These are phyloP conservation scores for Salvia splendens DNA, from an alignment of 257 asterid genomes.

Conservation along the genomic window DNA sequence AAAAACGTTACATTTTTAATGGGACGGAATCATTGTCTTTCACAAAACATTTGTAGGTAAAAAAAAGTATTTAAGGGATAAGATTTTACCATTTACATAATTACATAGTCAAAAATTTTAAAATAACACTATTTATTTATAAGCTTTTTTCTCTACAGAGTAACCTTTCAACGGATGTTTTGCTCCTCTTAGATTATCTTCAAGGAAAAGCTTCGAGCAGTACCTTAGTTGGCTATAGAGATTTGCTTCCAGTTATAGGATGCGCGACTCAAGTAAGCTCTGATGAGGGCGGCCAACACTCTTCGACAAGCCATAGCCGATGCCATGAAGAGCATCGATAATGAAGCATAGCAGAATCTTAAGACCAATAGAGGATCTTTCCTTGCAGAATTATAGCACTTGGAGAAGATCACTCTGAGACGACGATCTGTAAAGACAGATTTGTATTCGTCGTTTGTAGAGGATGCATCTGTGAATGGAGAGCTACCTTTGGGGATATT, in stretches of 20 bases:
- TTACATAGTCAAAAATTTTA: too few species aligned
- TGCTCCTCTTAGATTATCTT: constrained; percentile 16
- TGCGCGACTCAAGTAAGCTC: constrained; percentile 43
- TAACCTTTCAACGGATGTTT: constrained; percentile 16
- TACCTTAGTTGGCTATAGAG: constrained; percentile 41
- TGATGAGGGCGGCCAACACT: constrained; percentile 46
- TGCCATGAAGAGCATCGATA: constrained; percentile 52
- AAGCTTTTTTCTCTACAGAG: neutral
- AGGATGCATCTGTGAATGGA: constrained; percentile 30
- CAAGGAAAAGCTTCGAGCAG: neutral
- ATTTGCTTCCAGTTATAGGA: constrained; percentile 50
- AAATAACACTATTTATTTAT: too few species aligned
- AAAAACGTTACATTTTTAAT: too few species aligned
- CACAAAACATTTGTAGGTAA: too few species aligned
- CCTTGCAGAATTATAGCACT: constrained; percentile 61
- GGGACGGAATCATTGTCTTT: too few species aligned
- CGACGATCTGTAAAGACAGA: constrained; percentile 74
- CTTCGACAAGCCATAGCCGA: constrained; percentile 68
- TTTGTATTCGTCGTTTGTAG: constrained; percentile 41
- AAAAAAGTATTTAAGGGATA: too few species aligned
- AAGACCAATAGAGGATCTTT: constrained; percentile 60
- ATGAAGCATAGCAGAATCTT: constrained; percentile 62
- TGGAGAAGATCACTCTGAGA: constrained; percentile 67
- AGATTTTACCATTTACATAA: too few species aligned
- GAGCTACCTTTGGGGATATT: constrained; percentile 39